Percentiles rank a stretch among this genome's conserved stretches.
phyloP scores from a whole-genome alignment of 805 yeast species.

The Hanseniaspora clermontiae region DNA sequence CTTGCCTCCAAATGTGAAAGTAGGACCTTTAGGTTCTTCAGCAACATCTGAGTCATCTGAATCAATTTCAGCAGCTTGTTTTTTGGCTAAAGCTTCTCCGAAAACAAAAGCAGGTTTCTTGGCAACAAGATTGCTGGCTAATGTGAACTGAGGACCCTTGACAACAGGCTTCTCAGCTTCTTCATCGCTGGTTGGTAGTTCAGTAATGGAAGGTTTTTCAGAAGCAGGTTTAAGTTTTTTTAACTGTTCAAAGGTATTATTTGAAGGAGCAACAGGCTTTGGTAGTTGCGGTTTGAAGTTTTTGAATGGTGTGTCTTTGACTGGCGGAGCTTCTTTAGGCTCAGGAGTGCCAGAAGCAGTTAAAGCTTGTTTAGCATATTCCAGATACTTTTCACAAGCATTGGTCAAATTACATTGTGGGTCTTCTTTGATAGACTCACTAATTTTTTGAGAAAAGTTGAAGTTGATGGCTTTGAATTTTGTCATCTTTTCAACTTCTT shows the following conservation, averaged over 20 bases:
- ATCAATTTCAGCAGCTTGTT: constrained; percentile 19
- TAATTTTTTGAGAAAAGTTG: constrained; percentile 41
- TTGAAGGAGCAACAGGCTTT: constrained; percentile 17
- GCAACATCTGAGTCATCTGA: constrained; percentile 26
- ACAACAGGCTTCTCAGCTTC: constrained; percentile 49
- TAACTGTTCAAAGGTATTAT: constrained; percentile 1
- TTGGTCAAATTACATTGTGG: constrained; percentile 46
- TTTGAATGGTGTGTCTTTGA: constrained; percentile 7
- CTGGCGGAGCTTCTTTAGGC: not conserved
- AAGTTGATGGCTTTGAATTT: constrained; percentile 56
- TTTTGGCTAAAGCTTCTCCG: constrained; percentile 20
- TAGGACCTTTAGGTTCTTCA: constrained; percentile 30
- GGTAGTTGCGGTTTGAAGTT: not conserved
- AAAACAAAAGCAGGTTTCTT: constrained; percentile 41
- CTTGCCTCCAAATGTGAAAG: constrained; percentile 29
- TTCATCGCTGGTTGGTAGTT: constrained; percentile 26
- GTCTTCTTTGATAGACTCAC: constrained; percentile 31
- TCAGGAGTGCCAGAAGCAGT: not conserved
- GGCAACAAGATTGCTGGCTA: constrained; percentile 36
- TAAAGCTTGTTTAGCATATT: constrained; percentile 25
- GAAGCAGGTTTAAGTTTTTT: constrained; percentile 21
- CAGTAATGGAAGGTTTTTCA: constrained; percentile 31
- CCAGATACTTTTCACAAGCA: constrained; percentile 45
- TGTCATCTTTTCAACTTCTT: constrained; percentile 29
- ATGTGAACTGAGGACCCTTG: constrained; percentile 58